Conservation (phyloP, 495 filamentous ascomycete species). For the Xylaria bambusicola region DNA sequence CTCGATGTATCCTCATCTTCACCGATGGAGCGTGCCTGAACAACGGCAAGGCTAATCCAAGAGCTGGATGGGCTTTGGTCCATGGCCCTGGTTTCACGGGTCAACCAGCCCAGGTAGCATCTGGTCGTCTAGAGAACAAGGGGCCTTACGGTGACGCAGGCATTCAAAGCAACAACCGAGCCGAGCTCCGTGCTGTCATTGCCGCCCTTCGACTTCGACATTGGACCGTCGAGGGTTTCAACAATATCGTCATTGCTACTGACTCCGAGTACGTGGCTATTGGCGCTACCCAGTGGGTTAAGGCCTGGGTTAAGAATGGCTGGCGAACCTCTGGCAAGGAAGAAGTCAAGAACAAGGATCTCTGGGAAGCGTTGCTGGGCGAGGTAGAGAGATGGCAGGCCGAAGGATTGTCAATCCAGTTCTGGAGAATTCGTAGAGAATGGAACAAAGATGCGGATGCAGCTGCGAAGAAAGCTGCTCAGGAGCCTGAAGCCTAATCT, state of each 20-base stretch:
- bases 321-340: conserved; percentile 33
- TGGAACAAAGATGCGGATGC: conserved; percentile 44
- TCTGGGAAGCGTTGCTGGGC: conserved; percentile 45
- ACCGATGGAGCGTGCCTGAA: conserved; percentile 42
- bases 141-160: conserved; percentile 36
- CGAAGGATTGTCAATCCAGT: conserved; percentile 33
- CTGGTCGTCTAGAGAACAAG: conserved; percentile 33
- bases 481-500: conserved; percentile 20
- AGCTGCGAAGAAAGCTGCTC: conserved; percentile 41
- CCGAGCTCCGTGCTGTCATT: conserved; percentile 46
- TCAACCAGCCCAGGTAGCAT: conserved; percentile 6
- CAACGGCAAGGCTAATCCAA: conserved; percentile 36
- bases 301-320: conserved; percentile 43
- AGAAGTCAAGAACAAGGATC: conserved; percentile 45
- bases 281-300: conserved; percentile 43
- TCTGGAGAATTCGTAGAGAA: conserved; percentile 47
- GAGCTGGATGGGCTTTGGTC: conserved; percentile 42
- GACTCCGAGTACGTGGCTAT: conserved; percentile 48
- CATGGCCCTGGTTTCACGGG: conserved; percentile 17
- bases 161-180: conserved; percentile 44
- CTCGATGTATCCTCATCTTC: conserved; percentile 21
- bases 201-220: conserved; percentile 36
- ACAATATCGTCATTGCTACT: conserved; percentile 45
- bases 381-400: conserved; percentile 32
- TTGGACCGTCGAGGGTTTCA: conserved; percentile 43